Base-by-base conservation (phyloP, 1,284 basidiomycete species). In the Cutaneotrichosporon spelunceum region DNA sequence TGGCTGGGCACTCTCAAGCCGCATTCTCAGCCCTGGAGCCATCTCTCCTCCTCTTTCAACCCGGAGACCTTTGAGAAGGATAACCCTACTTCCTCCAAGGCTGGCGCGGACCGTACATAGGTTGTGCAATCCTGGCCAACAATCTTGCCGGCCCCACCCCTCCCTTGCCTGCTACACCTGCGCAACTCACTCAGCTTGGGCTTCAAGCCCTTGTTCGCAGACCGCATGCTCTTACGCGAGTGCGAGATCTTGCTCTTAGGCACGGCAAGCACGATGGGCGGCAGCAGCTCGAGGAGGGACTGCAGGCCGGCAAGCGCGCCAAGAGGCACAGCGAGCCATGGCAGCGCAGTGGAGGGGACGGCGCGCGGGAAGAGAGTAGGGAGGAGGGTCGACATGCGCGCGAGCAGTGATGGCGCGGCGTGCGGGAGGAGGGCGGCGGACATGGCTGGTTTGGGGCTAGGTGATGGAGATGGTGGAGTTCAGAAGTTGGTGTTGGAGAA, bases 221-320 rank as follows among this genome's bases (percentile, higher is more conserved):
- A 86, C 30, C 94, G 84, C 93, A 97, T 97, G n/a, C 88, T 85
- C 79, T 98, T 98, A 54, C 91, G 83, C 30, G 91, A 93, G 78
- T 97, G 94, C 0, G 93, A 93, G 10, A 87, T 85, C 82, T 96
- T 96, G 79, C 89, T 90, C 81, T 98, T 98, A 19, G 95, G 95
- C 3, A 95, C 94, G 19, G 94, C 94, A 53, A 91, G 85, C 27
- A 98, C 80, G 72, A 96, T 86, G 1, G 93, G 86, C 26, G 94
- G 92, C 70, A 98, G 85, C 33, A 95, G 83, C 64, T 93, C 89
- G 53, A 88, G 82, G 29, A 93, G 81, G 10, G 87, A 85, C 54
- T 84, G 66, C 42, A 75, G 63, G 54, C 64, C 59, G 65, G 68
- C 54, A 68, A 64, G 36, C 67, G 61, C 56, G 19, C 61, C 59